Percentiles rank a stretch among this genome's conserved stretches.
These are phyloP conservation scores for Thecaphora frezii DNA, from an alignment of 1,284 basidiomycete species.

Conservation along the genomic window DNA sequence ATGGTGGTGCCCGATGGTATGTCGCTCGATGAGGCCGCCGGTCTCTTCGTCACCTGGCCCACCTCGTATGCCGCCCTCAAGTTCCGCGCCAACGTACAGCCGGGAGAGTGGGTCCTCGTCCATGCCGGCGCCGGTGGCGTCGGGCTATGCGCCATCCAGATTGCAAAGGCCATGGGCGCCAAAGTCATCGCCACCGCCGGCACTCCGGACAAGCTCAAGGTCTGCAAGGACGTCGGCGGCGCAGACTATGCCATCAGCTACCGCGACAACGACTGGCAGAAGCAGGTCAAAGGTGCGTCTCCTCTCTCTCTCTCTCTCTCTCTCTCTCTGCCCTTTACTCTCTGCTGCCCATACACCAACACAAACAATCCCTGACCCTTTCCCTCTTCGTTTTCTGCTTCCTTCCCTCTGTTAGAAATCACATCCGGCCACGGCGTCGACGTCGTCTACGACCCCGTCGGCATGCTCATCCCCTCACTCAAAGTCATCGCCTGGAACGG, in stretches of 20 bases:
- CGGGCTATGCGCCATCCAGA: conserved; percentile 66
- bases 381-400: not conserved
- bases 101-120: conserved; percentile 44
- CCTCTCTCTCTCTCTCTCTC: not conserved
- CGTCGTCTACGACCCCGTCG: conserved; percentile 62
- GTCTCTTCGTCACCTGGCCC: conserved; percentile 51
- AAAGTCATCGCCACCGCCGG: conserved; percentile 52
- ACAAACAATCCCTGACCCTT: conserved; percentile 1
- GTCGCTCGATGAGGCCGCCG: conserved; percentile 69
- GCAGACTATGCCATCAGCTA: conserved; percentile 53
- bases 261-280: conserved; percentile 49
- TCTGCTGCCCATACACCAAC: too few species aligned
- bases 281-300: conserved; percentile 45
- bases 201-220: conserved; percentile 41
- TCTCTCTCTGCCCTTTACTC: not conserved
- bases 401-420: conserved; percentile 18
- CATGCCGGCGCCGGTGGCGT: conserved; percentile 71
- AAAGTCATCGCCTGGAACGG: conserved; percentile 83
- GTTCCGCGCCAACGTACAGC: conserved; percentile 41
- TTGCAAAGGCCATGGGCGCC: conserved; percentile 53
- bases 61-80: conserved; percentile 52
- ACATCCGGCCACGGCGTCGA: conserved; percentile 61
- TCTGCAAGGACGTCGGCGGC: conserved; percentile 44
- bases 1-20: conserved; percentile 69
- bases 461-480: conserved; percentile 47